Evolutionary conservation across 2,329 filamentous ascomycete species (phyloP).

Genomic region (Exophiala lecanii-corni): DNA sequence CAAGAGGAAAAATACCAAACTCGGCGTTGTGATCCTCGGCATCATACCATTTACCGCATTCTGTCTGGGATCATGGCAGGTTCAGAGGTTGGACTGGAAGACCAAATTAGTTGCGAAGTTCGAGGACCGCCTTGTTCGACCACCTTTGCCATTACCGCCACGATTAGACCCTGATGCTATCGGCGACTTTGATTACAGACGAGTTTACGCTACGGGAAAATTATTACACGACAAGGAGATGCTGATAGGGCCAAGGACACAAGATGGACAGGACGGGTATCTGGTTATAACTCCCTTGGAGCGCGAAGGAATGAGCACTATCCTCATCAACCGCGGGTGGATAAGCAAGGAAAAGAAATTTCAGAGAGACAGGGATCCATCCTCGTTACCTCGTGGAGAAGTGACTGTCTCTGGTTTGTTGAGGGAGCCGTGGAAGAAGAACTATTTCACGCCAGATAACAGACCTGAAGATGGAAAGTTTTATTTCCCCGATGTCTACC

Average conservation of each 20-base stretch:
- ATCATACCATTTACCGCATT: slow-evolving; percentile 91
- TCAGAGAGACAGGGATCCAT: slow-evolving; percentile 56
- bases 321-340: slow-evolving; percentile 89
- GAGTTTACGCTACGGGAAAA: slow-evolving; percentile 68
- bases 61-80: slow-evolving; percentile 87
- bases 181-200: slow-evolving; percentile 84
- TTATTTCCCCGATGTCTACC: slow-evolving; percentile 87
- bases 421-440: slow-evolving; percentile 90
- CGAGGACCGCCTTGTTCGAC: slow-evolving; percentile 83
- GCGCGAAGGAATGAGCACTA: slow-evolving; percentile 60
- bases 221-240: slow-evolving; percentile 91
- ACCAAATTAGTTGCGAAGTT: slow-evolving; percentile 84
- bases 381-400: slow-evolving; percentile 63
- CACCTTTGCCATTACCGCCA: slow-evolving; percentile 79
- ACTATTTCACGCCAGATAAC: slow-evolving; percentile 94
- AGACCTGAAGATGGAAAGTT: slow-evolving; percentile 77
- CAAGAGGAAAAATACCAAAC: slow-evolving; percentile 57
- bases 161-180: slow-evolving; percentile 76
- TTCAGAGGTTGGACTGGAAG: slow-evolving; percentile 90
- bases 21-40: slow-evolving; percentile 42
- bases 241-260: slow-evolving; percentile 85
- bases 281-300: slow-evolving; percentile 90
- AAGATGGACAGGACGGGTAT: slow-evolving; percentile 85
- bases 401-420: slow-evolving; percentile 80
- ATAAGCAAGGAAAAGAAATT: slow-evolving; percentile 69